Conservation (phyloP, 1,139 yeast genomes). For the Arxiozyma heterogenica region DNA sequence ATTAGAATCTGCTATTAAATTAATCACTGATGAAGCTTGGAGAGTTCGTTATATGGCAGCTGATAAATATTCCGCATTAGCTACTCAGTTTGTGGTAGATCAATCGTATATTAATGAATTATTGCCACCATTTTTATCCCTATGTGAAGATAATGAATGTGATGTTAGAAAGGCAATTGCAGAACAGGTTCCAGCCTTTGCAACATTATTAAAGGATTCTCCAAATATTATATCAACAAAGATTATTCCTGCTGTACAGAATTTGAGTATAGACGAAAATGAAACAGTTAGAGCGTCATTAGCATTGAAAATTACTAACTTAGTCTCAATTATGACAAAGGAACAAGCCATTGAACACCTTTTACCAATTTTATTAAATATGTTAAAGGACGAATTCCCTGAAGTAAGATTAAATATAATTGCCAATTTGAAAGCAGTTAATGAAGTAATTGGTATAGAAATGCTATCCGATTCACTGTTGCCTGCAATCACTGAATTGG, state of each 20-base stretch:
- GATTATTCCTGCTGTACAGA: slow-evolving; percentile 76
- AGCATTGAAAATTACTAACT: slow-evolving; percentile 78
- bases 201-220: slow-evolving; percentile 43
- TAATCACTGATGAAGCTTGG: slow-evolving; percentile 91
- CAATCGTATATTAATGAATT: slow-evolving; percentile 49
- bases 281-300: slow-evolving; percentile 90
- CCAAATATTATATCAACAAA: slow-evolving; percentile 47
- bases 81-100: slow-evolving; percentile 47
- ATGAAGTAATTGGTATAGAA: slow-evolving; percentile 89
- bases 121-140: slow-evolving; percentile 47
- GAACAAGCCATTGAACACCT: slow-evolving; percentile 75
- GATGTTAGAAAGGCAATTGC: slow-evolving; percentile 94
- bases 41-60: slow-evolving; percentile 97
- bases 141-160: slow-evolving; percentile 89
- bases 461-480: slow-evolving; percentile 74
- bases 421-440: slow-evolving; percentile 81
- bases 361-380: slow-evolving; percentile 79
- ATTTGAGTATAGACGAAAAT: slow-evolving; percentile 79
- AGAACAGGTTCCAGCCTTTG: slow-evolving; percentile 79
- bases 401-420: slow-evolving; percentile 93
- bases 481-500: slow-evolving; percentile 94
- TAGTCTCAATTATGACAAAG: slow-evolving; percentile 81
- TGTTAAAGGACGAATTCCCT: slow-evolving; percentile 95
- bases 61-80: slow-evolving; percentile 72
- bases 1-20: slow-evolving; percentile 51